Percentiles rank a stretch among this genome's conserved stretches.
These are phyloP conservation scores for Ophiocordyceps robertsii DNA, from an alignment of 2,329 filamentous ascomycete genomes.

Conservation along the genomic window DNA sequence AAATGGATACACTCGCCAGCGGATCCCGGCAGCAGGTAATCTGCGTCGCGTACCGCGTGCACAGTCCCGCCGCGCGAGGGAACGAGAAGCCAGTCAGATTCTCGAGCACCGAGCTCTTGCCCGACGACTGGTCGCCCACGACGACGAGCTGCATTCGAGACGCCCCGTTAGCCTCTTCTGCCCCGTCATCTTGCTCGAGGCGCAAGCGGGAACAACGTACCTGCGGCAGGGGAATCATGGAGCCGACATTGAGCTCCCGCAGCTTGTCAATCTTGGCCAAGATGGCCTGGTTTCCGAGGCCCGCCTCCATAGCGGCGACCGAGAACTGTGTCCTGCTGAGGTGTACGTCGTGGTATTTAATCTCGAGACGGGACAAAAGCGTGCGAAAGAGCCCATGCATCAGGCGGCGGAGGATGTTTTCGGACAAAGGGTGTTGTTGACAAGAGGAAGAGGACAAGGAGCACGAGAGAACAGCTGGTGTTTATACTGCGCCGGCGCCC, in stretches of 20 bases:
- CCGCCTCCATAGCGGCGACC: slow-evolving; percentile 21
- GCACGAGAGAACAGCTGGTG: too few species aligned
- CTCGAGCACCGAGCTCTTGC: slow-evolving; percentile 51
- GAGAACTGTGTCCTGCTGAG: background rate
- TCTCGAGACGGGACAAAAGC: too few species aligned
- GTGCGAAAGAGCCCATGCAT: too few species aligned
- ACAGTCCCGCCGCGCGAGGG: slow-evolving; percentile 44
- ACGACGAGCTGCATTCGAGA: slow-evolving; percentile 39
- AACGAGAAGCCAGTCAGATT: slow-evolving; percentile 50
- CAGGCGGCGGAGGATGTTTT: too few species aligned
- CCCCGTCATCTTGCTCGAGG: too few species aligned
- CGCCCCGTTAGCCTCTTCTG: too few species aligned
- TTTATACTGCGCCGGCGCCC: too few species aligned
- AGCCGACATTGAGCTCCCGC: slow-evolving; percentile 24
- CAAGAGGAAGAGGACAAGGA: too few species aligned
- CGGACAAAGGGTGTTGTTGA: too few species aligned
- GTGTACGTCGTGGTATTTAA: too few species aligned
- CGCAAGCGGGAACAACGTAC: slow-evolving; percentile 24
- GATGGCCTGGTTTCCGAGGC: slow-evolving; percentile 9
- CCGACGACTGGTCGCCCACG: slow-evolving; percentile 50
- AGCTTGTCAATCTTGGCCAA: slow-evolving; percentile 27
- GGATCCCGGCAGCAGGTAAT: slow-evolving; percentile 12
- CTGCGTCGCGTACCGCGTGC: slow-evolving; percentile 49
- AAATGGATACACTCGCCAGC: slow-evolving; percentile 24
- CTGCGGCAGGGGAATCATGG: slow-evolving; percentile 30